Base-by-base conservation (phyloP, 495 filamentous ascomycete genomes). In the Lasiosphaeria hispida region DNA sequence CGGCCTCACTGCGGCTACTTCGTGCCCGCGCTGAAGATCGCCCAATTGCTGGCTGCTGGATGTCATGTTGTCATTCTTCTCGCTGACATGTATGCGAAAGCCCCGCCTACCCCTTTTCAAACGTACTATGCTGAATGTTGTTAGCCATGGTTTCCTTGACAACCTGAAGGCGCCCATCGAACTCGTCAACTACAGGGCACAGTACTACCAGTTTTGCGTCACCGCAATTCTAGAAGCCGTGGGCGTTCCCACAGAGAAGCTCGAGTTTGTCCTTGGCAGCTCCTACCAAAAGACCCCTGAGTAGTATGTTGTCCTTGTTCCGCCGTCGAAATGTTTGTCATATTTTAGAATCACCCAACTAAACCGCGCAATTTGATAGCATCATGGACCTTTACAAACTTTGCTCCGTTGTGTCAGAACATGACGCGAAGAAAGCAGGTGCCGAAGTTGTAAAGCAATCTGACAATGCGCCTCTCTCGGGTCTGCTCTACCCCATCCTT, bases 361-460 rank as follows among this genome's bases (percentile, higher is more conserved):
- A 30, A 30, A 30, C 23, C 5, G 23, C 5, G 23, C 5, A 5
- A 30, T 30, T 30, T 2, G 5, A 30, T 30, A 62, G 59, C 71
- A 80, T 80, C 8, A 89, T 91, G 86, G 90, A 92, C 67, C 68
- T 89, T n/a, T 87, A 87, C 70, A 81, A 83, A 71, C 60, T 72
- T 44, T 60, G 61, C 30, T 68, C 81, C 0, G 65, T 88, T 6
- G 80, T 81, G 10, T 80, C 80, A 1, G 80, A 84, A 59, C 80
- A 85, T 62, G 89, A 92, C 65, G 86, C 90, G 5, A 87, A 89
- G 68, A 93, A 90, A 72, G 91, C 91, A 0, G 92, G 94, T 11
- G 88, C 89, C 1, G 94, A 98, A 67, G 82, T 98, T 7, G 92
- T 98, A 42, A 98, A 97, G 78, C 91, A 97, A 75, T 81, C 85